phyloP scores from a whole-genome alignment of 2,329 filamentous ascomycete species.

The Colletotrichum paranaense region DNA sequence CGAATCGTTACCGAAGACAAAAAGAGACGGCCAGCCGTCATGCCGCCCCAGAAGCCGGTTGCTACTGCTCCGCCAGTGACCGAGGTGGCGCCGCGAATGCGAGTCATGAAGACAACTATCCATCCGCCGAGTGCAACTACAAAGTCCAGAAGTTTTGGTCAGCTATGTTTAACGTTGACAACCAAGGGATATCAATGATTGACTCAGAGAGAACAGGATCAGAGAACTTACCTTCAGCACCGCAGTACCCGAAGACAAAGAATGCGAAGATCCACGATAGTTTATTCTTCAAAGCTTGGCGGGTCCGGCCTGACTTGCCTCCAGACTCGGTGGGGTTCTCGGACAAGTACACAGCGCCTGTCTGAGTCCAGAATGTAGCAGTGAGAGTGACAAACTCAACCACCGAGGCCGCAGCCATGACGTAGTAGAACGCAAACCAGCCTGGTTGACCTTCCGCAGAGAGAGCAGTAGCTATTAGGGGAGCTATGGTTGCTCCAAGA shows the following conservation, averaged over 20 bases:
- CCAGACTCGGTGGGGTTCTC: slow-evolving; percentile 39
- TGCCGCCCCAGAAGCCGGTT: slow-evolving; percentile 86
- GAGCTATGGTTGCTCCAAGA: slow-evolving; percentile 75
- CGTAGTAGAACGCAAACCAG: neutral
- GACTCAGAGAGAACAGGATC: too few species aligned
- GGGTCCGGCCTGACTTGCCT: neutral
- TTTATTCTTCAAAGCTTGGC: neutral
- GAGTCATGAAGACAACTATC: slow-evolving; percentile 89
- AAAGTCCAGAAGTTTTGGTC: neutral
- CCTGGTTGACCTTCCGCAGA: neutral
- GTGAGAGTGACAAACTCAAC: neutral
- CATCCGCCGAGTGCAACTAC: slow-evolving; percentile 76
- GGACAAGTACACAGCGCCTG: neutral
- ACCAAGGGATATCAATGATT: too few species aligned
- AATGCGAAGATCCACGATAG: neutral
- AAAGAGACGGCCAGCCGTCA: slow-evolving; percentile 78
- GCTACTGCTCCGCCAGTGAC: slow-evolving; percentile 81
- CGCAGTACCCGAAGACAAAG: neutral
- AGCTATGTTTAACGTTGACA: too few species aligned
- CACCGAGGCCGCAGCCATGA: neutral
- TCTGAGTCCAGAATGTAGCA: neutral
- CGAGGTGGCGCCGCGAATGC: slow-evolving; percentile 72
- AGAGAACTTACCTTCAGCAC: neutral
- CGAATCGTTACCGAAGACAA: slow-evolving; percentile 81
- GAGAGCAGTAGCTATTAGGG: slow-evolving; percentile 73